Evolutionary conservation across 257 asterid genomes (phyloP).

Genomic region (Linderniella brevidens): DNA sequence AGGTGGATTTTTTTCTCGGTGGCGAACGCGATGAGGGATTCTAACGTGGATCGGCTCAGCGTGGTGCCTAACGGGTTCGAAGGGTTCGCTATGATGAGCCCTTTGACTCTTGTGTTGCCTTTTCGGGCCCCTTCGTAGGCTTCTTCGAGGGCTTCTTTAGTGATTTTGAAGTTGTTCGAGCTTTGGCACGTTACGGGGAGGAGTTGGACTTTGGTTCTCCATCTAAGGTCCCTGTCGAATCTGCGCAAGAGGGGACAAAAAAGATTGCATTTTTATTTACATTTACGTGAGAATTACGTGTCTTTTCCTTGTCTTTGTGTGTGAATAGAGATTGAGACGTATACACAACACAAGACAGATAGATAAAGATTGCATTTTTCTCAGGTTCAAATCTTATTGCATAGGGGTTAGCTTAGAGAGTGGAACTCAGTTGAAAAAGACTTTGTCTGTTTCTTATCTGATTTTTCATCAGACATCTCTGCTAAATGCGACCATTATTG

Average conservation of each 20-base stretch:
- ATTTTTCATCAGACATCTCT: too few species aligned
- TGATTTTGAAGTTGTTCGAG: constrained; percentile 29
- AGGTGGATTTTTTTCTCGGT: constrained; percentile 7
- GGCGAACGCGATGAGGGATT: constrained; percentile 3
- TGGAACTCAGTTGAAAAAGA: too few species aligned
- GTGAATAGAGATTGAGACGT: neutral
- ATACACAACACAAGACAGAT: neutral
- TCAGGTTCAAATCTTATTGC: too few species aligned
- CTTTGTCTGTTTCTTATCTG: too few species aligned
- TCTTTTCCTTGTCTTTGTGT: too few species aligned
- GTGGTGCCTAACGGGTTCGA: constrained; percentile 9
- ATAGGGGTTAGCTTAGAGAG: too few species aligned
- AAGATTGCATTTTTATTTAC: neutral
- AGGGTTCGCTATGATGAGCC: constrained; percentile 7
- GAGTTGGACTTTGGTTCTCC: constrained; percentile 71
- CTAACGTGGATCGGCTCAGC: neutral
- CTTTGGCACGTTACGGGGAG: constrained; percentile 39
- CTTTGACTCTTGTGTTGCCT: too few species aligned
- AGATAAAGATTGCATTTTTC: too few species aligned
- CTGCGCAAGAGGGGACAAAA: constrained; percentile 26
- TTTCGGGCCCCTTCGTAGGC: too few species aligned
- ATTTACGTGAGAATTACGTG: neutral
- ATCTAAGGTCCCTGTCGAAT: constrained; percentile 61
- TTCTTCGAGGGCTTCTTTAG: neutral
- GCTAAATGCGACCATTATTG: too few species aligned